phyloP scores from a whole-genome alignment of 805 yeast species.

The Saccharomycopsis lassenensis region DNA sequence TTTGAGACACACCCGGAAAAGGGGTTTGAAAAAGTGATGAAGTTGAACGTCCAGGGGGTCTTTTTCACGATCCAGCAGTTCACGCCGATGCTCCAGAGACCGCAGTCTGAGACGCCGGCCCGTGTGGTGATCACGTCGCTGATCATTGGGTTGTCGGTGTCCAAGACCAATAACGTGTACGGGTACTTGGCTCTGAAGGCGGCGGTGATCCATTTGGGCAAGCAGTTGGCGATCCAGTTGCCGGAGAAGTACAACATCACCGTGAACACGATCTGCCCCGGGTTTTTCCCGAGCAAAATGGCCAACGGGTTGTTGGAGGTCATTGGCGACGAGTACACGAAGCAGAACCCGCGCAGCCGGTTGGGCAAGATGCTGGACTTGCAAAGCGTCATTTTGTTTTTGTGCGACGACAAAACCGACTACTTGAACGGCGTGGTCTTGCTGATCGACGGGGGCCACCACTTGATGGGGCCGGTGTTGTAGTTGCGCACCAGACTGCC shows the following conservation, averaged over 20 bases:
- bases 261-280: conserved; percentile 65
- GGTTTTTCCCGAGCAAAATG: conserved; percentile 70
- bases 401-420: conserved; percentile 44
- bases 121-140: conserved; percentile 60
- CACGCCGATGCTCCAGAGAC: conserved; percentile 41
- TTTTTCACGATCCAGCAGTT: conserved; percentile 55
- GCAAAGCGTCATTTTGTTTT: conserved; percentile 42
- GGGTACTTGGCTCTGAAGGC: conserved; percentile 71
- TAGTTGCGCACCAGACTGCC: no score
- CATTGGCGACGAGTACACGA: conserved; percentile 34
- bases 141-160: conserved; percentile 39
- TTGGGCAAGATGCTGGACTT: conserved; percentile 54
- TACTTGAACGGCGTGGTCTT: conserved; percentile 59
- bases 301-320: conserved; percentile 48
- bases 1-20: conserved; percentile 47
- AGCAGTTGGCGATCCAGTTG: conserved; percentile 50
- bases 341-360: conserved; percentile 49
- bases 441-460: conserved; percentile 63
- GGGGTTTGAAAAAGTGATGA: conserved; percentile 53
- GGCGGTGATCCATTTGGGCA: conserved; percentile 59
- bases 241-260: conserved; percentile 52
- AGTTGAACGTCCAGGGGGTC: conserved; percentile 57
- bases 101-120: conserved; percentile 43
- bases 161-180: conserved; percentile 35
- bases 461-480: conserved; percentile 27